A percentile compares a stretch with the other conserved stretches of the same genome.
phyloP scores from a whole-genome alignment of 148 eudicot species.

The Gaultheria prostrata region DNA sequence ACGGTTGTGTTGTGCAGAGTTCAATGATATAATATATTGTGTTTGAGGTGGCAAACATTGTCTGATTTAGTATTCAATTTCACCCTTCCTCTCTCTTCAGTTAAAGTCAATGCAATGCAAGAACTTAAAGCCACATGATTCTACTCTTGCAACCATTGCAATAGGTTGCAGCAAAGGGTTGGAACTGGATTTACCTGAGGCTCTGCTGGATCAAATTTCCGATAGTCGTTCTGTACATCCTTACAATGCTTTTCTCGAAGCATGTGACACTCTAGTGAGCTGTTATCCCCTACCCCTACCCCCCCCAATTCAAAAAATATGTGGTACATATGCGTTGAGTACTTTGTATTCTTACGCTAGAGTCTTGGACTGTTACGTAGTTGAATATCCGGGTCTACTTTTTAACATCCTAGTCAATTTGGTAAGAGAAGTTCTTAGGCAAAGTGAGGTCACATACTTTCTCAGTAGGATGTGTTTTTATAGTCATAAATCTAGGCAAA shows the following conservation, averaged over 20 bases:
- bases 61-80: background rate
- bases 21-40: constrained; percentile 11
- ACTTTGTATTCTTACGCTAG: background rate
- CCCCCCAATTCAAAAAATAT: background rate
- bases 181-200: constrained; percentile 71
- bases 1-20: background rate
- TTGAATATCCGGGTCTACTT: background rate
- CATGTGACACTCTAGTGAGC: constrained; percentile 68
- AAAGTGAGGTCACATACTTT: background rate
- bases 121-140: constrained; percentile 57
- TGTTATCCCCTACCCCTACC: background rate
- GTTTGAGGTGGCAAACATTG: background rate
- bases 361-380: background rate
- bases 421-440: background rate
- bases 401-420: background rate
- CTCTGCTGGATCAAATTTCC: constrained; percentile 51
- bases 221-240: constrained; percentile 32
- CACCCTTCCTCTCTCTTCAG: constrained; percentile 40
- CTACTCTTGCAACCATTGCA: constrained; percentile 65
- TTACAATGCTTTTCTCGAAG: constrained; percentile 62
- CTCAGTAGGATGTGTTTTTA: background rate
- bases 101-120: constrained; percentile 54
- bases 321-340: background rate
- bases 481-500: background rate
- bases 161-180: constrained; percentile 59